Conservation (phyloP, 768 basidiomycete genomes). For the Phylloporus arenicola region DNA sequence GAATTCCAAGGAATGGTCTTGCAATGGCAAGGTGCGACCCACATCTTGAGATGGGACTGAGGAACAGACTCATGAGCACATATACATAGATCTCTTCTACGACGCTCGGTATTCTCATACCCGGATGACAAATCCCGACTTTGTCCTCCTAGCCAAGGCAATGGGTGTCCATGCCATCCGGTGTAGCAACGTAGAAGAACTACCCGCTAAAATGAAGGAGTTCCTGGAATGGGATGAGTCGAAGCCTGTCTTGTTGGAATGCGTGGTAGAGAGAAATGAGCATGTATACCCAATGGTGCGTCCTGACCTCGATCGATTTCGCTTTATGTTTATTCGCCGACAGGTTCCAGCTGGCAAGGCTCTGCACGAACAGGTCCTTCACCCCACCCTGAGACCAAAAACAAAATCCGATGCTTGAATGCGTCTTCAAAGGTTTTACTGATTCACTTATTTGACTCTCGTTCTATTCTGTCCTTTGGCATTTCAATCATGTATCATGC, state of each 20-base stretch:
- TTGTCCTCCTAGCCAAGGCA: constrained; percentile 79
- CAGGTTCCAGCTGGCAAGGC: constrained; percentile 92
- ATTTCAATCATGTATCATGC: constrained; percentile 16
- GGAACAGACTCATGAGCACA: not conserved
- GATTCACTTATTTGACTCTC: not conserved
- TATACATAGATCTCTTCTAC: constrained; percentile 82
- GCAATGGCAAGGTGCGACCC: constrained; percentile 88
- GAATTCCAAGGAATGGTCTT: constrained; percentile 99
- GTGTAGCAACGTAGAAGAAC: constrained; percentile 61
- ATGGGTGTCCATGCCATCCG: constrained; percentile 93
- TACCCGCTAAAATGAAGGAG: constrained; percentile 97
- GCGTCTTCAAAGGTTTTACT: not conserved
- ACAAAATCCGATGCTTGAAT: constrained; percentile 22
- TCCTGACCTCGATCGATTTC: not conserved
- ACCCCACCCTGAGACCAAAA: constrained; percentile 45
- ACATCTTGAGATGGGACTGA: not conserved
- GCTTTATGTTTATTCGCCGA: constrained; percentile 1
- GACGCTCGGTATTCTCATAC: constrained; percentile 96
- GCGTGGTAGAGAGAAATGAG: constrained; percentile 75
- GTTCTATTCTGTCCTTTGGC: not conserved
- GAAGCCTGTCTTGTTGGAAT: constrained; percentile 89
- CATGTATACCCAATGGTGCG: constrained; percentile 89
- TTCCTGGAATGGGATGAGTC: constrained; percentile 90
- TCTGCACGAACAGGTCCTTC: constrained; percentile 84
- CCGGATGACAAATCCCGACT: constrained; percentile 92